Evolutionary conservation across 768 basidiomycete genomes (phyloP).

Genomic region (Daedalea quercina): DNA sequence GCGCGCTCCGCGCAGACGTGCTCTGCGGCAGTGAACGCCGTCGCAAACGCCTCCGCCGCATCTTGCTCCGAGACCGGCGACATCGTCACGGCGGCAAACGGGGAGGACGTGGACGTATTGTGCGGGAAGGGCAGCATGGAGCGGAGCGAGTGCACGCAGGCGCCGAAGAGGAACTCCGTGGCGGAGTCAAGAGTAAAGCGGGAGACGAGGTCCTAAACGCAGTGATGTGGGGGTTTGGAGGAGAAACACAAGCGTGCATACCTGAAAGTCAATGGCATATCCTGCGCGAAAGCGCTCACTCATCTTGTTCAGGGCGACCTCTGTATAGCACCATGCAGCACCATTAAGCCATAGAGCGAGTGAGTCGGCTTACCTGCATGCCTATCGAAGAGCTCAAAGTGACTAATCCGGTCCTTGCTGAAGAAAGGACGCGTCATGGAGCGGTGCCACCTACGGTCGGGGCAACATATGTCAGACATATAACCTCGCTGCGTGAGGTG

Average conservation of each 20-base stretch:
- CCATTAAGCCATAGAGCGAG: no score
- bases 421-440: conserved; percentile 33
- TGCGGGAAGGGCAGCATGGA: conserved; percentile 33
- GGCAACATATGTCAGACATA: background rate
- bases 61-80: background rate
- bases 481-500: background rate
- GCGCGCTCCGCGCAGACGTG: conserved; percentile 21
- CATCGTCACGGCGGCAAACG: conserved; percentile 12
- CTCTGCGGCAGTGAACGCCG: conserved; percentile 36
- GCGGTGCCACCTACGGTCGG: conserved; percentile 21
- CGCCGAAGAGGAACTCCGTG: conserved; percentile 46
- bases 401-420: conserved; percentile 26
- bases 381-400: conserved; percentile 29
- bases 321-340: no score
- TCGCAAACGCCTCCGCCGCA: conserved; percentile 23
- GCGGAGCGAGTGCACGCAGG: conserved; percentile 32
- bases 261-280: conserved; percentile 26
- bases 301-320: conserved; percentile 20
- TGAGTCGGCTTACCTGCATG: conserved; percentile 28
- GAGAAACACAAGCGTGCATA: no score
- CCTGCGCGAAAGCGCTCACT: conserved; percentile 20
- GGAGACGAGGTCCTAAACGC: conserved; percentile 32
- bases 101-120: conserved; percentile 22
- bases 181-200: conserved; percentile 49
- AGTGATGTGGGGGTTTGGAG: background rate